Conservation (phyloP, 2,329 filamentous ascomycete species). For the Aspergillus puulaauensis region DNA sequence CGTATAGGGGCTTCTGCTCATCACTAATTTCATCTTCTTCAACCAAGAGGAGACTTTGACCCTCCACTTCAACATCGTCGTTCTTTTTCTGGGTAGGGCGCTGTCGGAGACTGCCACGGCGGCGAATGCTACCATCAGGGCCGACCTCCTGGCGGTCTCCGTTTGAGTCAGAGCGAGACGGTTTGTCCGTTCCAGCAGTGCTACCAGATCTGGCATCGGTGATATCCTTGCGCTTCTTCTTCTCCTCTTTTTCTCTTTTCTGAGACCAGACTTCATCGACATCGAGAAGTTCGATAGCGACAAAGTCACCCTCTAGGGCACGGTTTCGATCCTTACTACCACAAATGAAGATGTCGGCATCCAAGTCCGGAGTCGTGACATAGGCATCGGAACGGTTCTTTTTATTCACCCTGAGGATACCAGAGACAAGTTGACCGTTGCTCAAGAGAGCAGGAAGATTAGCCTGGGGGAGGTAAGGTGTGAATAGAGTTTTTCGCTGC, state of each 20-base stretch:
- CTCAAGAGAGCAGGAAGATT: conserved; percentile 85
- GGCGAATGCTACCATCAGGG: conserved; percentile 80
- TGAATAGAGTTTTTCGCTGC: conserved; percentile 97
- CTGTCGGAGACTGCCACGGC: conserved; percentile 92
- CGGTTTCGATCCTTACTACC: conserved; percentile 98
- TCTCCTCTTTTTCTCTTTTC: conserved; percentile 99
- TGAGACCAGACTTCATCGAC: conserved; percentile 98
- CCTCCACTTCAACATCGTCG: conserved; percentile 97
- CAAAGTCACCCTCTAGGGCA: conserved; percentile 91
- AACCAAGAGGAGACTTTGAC: conserved; percentile 91
- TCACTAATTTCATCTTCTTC: conserved; percentile 99
- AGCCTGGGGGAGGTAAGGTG: conserved; percentile 93
- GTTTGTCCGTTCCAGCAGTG: conserved; percentile 67
- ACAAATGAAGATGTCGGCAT: conserved; percentile 99
- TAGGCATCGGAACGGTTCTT: conserved; percentile 99
- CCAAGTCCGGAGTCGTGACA: conserved; percentile 88
- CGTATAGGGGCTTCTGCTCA: conserved; percentile 95
- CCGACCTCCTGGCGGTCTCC: conserved; percentile 62
- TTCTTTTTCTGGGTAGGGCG: conserved; percentile 99
- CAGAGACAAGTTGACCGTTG: conserved; percentile 91
- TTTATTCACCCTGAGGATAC: conserved; percentile 97
- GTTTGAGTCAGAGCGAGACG: conserved; percentile 57
- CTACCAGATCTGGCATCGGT: conserved; percentile 82
- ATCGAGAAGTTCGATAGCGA: conserved; percentile 92
- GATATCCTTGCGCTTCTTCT: conserved; percentile 99